Evolutionary conservation across 2,329 filamentous ascomycete species (phyloP).

Genomic region (Neurospora crassa): DNA sequence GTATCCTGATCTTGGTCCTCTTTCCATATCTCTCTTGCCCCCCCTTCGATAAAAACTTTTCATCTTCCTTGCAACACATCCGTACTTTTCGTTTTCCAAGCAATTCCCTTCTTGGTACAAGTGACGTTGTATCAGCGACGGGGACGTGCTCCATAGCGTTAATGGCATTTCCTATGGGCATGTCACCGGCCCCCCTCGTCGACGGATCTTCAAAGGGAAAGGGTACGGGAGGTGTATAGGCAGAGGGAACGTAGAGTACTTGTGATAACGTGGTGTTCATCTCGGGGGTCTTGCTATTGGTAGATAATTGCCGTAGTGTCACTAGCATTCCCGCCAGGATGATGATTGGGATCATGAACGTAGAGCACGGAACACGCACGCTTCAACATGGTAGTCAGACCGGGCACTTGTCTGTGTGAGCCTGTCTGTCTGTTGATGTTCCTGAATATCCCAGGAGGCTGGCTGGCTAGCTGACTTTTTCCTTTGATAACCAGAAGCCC

Average conservation of each 20-base stretch:
- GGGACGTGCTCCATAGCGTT: background rate
- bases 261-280: background rate
- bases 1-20: no score
- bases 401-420: background rate
- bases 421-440: background rate
- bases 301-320: background rate
- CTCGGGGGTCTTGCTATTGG: background rate
- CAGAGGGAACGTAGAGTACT: background rate
- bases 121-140: background rate
- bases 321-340: background rate
- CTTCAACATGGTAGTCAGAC: background rate
- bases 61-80: no score
- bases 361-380: background rate
- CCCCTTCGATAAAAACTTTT: no score
- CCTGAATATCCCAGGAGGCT: background rate
- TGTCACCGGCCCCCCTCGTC: no score
- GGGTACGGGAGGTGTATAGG: background rate
- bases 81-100: background rate
- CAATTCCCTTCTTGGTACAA: background rate
- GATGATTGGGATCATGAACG: background rate
- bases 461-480: background rate
- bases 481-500: background rate
- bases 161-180: background rate
- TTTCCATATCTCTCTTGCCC: no score
- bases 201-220: background rate